Evolutionary conservation across 176 grass and related monocot species (phyloP).

Genomic region (Aegilops umbellulata): DNA sequence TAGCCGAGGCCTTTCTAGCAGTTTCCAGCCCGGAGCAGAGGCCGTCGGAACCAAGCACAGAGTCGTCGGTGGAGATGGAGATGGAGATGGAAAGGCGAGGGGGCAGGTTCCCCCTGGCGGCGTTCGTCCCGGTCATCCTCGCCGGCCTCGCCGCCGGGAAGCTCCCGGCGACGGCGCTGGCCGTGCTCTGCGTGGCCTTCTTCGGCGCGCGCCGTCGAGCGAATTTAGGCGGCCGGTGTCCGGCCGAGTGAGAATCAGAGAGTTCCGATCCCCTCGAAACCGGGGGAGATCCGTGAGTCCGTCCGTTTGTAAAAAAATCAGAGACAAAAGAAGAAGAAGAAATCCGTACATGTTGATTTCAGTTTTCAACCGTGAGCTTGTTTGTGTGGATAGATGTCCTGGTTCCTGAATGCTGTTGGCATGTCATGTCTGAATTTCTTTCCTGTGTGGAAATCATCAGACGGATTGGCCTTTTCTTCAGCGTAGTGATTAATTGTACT

Average conservation of each 20-base stretch:
- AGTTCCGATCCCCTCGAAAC: neutral
- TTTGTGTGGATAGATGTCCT: neutral
- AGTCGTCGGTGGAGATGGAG: neutral
- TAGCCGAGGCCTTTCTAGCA: neutral
- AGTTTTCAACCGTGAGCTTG: too few species aligned
- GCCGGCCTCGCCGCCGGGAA: conserved; percentile 68
- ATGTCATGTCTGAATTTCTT: neutral
- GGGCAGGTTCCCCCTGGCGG: conserved; percentile 17
- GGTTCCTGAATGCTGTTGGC: conserved; percentile 7
- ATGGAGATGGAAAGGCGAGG: neutral
- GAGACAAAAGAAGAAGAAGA: neutral
- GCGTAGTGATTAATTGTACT: too few species aligned
- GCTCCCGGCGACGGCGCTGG: conserved; percentile 50
- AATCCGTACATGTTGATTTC: neutral
- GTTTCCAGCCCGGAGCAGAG: neutral
- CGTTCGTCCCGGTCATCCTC: conserved; percentile 44
- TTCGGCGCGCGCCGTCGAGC: conserved; percentile 18
- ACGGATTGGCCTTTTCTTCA: too few species aligned
- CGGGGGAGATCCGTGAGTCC: neutral
- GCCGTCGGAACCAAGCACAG: neutral
- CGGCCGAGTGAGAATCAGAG: neutral
- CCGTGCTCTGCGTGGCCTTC: conserved; percentile 49
- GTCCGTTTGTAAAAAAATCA: conserved; percentile 1
- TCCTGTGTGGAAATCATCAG: neutral
- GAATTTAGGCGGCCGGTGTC: conserved; percentile 2